phyloP scores from a whole-genome alignment of 768 basidiomycete species.

The Rhodotorula babjevae region DNA sequence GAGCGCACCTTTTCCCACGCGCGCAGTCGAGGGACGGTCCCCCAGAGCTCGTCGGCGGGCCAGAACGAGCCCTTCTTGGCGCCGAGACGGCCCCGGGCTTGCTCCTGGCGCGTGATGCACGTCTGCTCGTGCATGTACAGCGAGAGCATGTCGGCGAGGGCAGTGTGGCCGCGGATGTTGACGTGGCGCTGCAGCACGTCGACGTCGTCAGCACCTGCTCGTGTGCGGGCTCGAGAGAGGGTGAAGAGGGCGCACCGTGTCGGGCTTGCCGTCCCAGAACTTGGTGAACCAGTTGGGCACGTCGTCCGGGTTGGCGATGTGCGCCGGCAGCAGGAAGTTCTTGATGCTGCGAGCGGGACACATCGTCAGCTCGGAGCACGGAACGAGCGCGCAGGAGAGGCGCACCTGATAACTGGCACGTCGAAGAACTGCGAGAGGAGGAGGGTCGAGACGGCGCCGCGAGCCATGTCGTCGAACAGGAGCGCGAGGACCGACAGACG shows the following conservation, averaged over 20 bases:
- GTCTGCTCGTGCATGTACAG: constrained; percentile 20
- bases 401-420: constrained; percentile 21
- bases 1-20: constrained; percentile 8
- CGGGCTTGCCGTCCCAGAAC: neutral
- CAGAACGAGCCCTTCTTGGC: neutral
- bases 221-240: too few relatives aligned
- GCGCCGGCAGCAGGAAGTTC: constrained; percentile 31
- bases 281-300: constrained; percentile 12
- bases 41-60: constrained; percentile 2
- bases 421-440: constrained; percentile 22
- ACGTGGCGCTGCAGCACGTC: constrained; percentile 19
- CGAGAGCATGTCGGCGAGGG: constrained; percentile 23
- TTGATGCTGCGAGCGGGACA: constrained; percentile 19
- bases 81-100: neutral
- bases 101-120: constrained; percentile 9
- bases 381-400: too few relatives aligned
- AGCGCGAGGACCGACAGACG: constrained; percentile 30
- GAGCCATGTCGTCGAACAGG: constrained; percentile 9
- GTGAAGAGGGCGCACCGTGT: neutral
- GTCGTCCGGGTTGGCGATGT: constrained; percentile 24
- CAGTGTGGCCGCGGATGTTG: neutral
- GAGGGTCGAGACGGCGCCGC: constrained; percentile 1
- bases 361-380: too few relatives aligned
- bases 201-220: too few relatives aligned
- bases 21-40: neutral